A percentile compares a stretch with the other conserved stretches of the same genome.
These are phyloP conservation scores for Ophiostoma australiae DNA, from an alignment of 2,329 filamentous ascomycete genomes.

Conservation along the genomic window DNA sequence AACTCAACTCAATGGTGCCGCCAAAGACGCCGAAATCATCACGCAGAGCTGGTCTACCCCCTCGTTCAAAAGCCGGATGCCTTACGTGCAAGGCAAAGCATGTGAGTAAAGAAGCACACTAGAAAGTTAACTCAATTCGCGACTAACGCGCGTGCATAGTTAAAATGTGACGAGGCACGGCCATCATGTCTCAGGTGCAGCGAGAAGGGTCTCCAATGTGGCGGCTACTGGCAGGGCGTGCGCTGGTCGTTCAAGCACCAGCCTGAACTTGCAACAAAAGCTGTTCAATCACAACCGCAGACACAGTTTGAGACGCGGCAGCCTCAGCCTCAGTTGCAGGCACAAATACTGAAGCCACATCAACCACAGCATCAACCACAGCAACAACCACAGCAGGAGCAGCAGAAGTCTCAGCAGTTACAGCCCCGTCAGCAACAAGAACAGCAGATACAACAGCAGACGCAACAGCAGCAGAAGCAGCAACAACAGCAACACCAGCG, in stretches of 20 bases:
- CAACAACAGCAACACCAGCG: background rate
- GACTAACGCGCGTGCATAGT: background rate
- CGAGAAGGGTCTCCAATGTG: constrained; percentile 10
- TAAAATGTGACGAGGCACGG: constrained; percentile 15
- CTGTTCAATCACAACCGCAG: background rate
- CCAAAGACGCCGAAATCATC: constrained; percentile 13
- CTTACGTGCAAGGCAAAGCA: constrained; percentile 15
- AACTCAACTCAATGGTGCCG: constrained; percentile 14
- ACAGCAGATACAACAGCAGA: background rate
- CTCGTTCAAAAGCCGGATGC: constrained; percentile 17
- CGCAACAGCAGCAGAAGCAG: background rate
- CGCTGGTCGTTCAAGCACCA: constrained; percentile 15
- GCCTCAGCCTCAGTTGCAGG: background rate
- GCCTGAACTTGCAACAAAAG: background rate
- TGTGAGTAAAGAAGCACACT: background rate
- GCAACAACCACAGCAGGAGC: background rate
- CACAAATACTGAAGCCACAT: background rate
- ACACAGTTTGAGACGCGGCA: background rate
- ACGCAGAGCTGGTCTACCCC: constrained; percentile 17
- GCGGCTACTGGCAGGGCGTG: constrained; percentile 15
- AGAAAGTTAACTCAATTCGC: too few relatives aligned
- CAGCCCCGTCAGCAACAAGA: too few relatives aligned
- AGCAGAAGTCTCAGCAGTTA: background rate
- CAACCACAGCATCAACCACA: background rate
- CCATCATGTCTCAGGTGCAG: constrained; percentile 7